phyloP scores from a whole-genome alignment of 2,329 filamentous ascomycete species.

The Chrysosporium queenslandicum region DNA sequence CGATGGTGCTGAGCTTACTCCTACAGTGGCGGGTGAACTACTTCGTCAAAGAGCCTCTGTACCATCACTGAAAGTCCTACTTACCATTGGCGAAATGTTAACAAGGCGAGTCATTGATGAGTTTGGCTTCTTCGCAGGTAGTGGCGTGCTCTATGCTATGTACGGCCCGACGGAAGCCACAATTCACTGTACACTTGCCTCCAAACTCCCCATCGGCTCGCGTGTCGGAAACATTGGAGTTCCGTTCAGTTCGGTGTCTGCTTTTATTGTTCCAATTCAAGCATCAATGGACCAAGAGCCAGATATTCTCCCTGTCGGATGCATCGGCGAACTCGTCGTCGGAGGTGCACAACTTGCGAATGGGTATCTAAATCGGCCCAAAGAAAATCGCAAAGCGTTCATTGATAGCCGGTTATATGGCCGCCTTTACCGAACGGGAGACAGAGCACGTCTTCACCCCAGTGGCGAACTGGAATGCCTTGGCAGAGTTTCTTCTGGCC shows the following conservation, averaged over 20 bases:
- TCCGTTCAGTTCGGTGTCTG: constrained; percentile 71
- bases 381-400: constrained; percentile 64
- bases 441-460: constrained; percentile 60
- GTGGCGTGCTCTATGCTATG: constrained; percentile 76
- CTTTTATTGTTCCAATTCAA: constrained; percentile 54
- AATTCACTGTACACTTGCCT: constrained; percentile 76
- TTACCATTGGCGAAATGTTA: constrained; percentile 92
- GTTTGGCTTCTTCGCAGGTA: constrained; percentile 54
- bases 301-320: constrained; percentile 52
- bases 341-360: constrained; percentile 70
- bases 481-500: constrained; percentile 66
- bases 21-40: constrained; percentile 72
- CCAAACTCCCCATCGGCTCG: constrained; percentile 47
- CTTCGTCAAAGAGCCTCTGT: constrained; percentile 57
- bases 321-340: constrained; percentile 69
- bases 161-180: constrained; percentile 88
- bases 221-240: constrained; percentile 62
- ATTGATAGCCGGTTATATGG: constrained; percentile 55
- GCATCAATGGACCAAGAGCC: constrained; percentile 25
- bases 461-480: constrained; percentile 71
- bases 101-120: constrained; percentile 65
- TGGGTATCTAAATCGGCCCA: constrained; percentile 70
- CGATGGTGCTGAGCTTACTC: constrained; percentile 81
- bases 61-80: constrained; percentile 57
- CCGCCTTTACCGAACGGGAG: constrained; percentile 70